Percentiles rank a stretch among this genome's conserved stretches.
These are phyloP conservation scores for Ilyonectria robusta DNA, from an alignment of 2,329 filamentous ascomycete species.

Conservation along the genomic window DNA sequence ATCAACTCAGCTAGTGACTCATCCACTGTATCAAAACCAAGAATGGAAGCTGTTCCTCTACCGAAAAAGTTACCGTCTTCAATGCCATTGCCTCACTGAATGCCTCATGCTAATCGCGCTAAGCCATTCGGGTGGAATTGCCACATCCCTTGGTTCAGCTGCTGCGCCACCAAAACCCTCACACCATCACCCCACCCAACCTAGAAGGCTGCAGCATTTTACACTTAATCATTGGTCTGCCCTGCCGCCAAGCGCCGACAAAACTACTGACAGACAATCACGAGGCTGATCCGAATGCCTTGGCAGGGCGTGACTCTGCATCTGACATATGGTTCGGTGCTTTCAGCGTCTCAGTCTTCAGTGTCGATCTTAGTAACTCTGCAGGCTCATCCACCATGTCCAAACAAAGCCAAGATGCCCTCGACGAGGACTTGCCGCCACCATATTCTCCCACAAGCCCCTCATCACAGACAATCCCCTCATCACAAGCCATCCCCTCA, in stretches of 20 bases:
- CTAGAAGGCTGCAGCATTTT: constrained; percentile 1
- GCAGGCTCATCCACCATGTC: constrained; percentile 10
- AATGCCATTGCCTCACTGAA: not conserved
- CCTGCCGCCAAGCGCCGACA: not conserved
- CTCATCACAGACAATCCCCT: constrained; percentile 34
- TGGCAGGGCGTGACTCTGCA: not conserved
- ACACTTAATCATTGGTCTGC: not conserved
- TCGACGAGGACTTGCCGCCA: constrained; percentile 43
- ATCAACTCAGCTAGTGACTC: too few relatives aligned
- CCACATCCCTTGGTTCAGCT: not conserved
- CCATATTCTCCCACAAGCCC: constrained; percentile 42
- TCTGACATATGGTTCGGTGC: not conserved
- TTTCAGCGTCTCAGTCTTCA: not conserved
- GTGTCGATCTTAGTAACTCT: not conserved
- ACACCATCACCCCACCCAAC: not conserved
- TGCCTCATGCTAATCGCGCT: not conserved
- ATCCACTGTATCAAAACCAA: too few relatives aligned
- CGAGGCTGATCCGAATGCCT: constrained; percentile 8
- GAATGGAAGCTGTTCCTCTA: too few relatives aligned
- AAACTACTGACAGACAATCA: not conserved
- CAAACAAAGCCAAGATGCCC: constrained; percentile 7
- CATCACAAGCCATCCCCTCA: constrained; percentile 38
- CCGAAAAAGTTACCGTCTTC: too few relatives aligned
- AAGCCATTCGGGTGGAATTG: not conserved
- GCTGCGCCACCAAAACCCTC: not conserved